Evolutionary conservation across 2,329 filamentous ascomycete genomes (phyloP).

Genomic region (Neonectria faginata): DNA sequence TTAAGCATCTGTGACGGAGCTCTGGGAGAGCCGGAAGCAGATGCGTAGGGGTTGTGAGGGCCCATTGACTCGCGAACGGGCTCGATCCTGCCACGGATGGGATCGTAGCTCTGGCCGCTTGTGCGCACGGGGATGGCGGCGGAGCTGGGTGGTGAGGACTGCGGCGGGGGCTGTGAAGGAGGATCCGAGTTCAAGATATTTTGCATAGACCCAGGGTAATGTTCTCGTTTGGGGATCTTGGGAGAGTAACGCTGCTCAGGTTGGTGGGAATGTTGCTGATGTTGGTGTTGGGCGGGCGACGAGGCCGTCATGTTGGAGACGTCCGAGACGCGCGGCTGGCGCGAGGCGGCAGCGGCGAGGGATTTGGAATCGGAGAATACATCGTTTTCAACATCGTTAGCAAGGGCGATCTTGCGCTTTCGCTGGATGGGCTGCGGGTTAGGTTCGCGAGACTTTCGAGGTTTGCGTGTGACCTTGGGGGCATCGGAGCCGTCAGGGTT

Average conservation of each 20-base stretch:
- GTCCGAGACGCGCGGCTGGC: slow-evolving; percentile 41
- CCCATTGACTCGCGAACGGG: slow-evolving; percentile 72
- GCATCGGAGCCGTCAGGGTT: slow-evolving; percentile 52
- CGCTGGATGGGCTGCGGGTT: slow-evolving; percentile 66
- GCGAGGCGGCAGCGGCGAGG: slow-evolving; percentile 47
- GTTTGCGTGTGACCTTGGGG: slow-evolving; percentile 61
- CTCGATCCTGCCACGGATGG: slow-evolving; percentile 82
- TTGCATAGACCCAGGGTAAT: slow-evolving; percentile 64
- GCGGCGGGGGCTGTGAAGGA: slow-evolving; percentile 42
- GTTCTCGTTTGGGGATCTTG: slow-evolving; percentile 64
- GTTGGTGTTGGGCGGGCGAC: slow-evolving; percentile 47
- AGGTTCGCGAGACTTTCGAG: slow-evolving; percentile 69
- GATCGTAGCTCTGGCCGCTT: slow-evolving; percentile 88
- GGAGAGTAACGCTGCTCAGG: slow-evolving; percentile 54
- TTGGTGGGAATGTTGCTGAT: slow-evolving; percentile 42
- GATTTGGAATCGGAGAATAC: slow-evolving; percentile 51
- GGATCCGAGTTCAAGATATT: slow-evolving; percentile 67
- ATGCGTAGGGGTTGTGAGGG: slow-evolving; percentile 59
- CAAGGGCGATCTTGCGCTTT: slow-evolving; percentile 64
- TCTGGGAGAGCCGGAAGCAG: slow-evolving; percentile 64
- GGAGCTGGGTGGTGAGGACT: slow-evolving; percentile 54
- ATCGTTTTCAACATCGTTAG: slow-evolving; percentile 53
- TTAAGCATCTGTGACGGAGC: slow-evolving; percentile 50
- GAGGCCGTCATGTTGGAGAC: slow-evolving; percentile 41
- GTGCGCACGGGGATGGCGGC: slow-evolving; percentile 64